Conservation (phyloP, 2,329 filamentous ascomycete genomes). For the Davidsoniella virescens region DNA sequence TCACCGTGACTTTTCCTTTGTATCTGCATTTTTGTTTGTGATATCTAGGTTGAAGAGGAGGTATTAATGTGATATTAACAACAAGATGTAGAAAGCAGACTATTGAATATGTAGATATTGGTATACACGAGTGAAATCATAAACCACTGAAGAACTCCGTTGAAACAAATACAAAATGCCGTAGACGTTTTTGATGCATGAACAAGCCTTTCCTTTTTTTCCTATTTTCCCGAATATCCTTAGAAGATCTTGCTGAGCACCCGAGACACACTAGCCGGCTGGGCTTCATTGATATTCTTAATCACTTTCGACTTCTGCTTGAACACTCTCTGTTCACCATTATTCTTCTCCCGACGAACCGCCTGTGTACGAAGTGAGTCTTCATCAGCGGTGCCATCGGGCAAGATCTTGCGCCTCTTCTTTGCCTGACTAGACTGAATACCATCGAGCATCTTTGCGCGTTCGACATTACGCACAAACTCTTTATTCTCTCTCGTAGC, state of each 20-base stretch:
- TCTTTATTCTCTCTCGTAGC: slow-evolving; percentile 65
- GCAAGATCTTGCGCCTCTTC: slow-evolving; percentile 27
- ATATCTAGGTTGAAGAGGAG: too few relatives aligned
- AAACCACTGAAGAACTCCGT: too few relatives aligned
- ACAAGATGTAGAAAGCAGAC: too few relatives aligned
- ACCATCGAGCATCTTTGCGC: slow-evolving; percentile 60
- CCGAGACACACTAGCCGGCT: slow-evolving; percentile 39
- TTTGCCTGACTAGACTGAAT: slow-evolving; percentile 57
- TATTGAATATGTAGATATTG: too few relatives aligned
- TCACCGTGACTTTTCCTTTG: too few relatives aligned
- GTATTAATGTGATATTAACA: too few relatives aligned
- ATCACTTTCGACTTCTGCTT: slow-evolving; percentile 46
- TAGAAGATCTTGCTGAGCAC: slow-evolving; percentile 51
- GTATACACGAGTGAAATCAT: too few relatives aligned
- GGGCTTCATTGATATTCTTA: slow-evolving; percentile 27
- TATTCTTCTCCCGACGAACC: slow-evolving; percentile 15
- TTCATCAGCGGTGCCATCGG: slow-evolving; percentile 17
- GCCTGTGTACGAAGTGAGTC: slow-evolving; percentile 15
- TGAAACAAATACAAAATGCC: background rate
- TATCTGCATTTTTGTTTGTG: background rate
- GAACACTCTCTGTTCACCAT: slow-evolving; percentile 34
- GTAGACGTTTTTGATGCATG: background rate
- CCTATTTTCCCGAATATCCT: background rate
- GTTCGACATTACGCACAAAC: slow-evolving; percentile 65
- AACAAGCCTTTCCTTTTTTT: background rate